phyloP scores from a whole-genome alignment of 805 yeast species.

The Starmerella sp. region DNA sequence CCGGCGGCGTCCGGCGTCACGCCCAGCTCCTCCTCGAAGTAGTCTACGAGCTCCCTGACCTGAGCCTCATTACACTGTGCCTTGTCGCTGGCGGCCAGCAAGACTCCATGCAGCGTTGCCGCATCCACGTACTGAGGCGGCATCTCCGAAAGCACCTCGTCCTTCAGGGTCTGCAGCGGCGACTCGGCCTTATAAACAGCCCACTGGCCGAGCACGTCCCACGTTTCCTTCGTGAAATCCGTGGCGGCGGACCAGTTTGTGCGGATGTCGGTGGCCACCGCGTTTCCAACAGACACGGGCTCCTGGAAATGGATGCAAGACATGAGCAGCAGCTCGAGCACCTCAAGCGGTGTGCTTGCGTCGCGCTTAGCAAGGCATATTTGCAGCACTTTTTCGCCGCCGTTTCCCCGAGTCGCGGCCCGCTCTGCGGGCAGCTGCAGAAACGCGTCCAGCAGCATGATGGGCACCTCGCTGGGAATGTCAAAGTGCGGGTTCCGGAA shows the following conservation, averaged over 20 bases:
- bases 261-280: slow-evolving; percentile 7
- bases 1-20: slow-evolving; percentile 32
- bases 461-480: slow-evolving; percentile 8
- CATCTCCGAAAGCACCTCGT: slow-evolving; percentile 16
- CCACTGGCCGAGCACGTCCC: slow-evolving; percentile 32
- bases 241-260: background rate
- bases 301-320: slow-evolving; percentile 24
- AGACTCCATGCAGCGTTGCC: slow-evolving; percentile 22
- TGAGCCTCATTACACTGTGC: slow-evolving; percentile 24
- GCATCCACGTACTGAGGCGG: slow-evolving; percentile 20
- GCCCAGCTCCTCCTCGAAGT: slow-evolving; percentile 28
- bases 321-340: slow-evolving; percentile 25
- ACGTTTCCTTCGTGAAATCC: slow-evolving; percentile 27
- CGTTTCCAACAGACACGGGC: slow-evolving; percentile 8
- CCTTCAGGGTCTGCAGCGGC: slow-evolving; percentile 8
- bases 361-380: slow-evolving; percentile 7
- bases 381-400: slow-evolving; percentile 16
- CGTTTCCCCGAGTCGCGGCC: background rate
- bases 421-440: slow-evolving; percentile 11
- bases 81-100: slow-evolving; percentile 23
- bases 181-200: slow-evolving; percentile 20
- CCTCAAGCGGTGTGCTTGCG: slow-evolving; percentile 18
- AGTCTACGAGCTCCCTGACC: slow-evolving; percentile 21
- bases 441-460: slow-evolving; percentile 20
- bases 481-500: slow-evolving; percentile 16